Evolutionary conservation across 139 green algal species (phyloP), one percentile per base, ranked within the genome.

Genomic region (Micractinium conductrix): DNA sequence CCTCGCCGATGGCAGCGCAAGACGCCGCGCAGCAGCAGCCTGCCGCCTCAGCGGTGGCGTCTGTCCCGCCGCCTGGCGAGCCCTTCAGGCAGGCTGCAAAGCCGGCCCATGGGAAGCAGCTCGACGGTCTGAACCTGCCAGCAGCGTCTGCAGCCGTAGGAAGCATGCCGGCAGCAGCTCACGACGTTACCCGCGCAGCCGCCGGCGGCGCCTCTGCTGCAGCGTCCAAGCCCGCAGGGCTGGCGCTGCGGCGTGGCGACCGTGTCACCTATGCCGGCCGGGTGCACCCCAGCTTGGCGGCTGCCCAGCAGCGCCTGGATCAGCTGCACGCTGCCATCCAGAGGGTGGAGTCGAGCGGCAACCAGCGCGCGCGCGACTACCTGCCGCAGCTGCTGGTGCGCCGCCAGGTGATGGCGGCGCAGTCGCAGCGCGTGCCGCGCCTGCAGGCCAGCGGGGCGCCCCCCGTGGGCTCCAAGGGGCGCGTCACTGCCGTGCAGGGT

Each of bases 381-480:
- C 69, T 85, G 69, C 80, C 80, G 9, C 48, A 74, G 67, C 80
- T 85, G 80, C 45, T 85, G 45, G 37, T 85, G 80, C 65, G 80
- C 55, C 76, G 76, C 76, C 28, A 38, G 37, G 38, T 82, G 38
- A 38, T 72, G 76, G 37, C 24, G 53, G 53, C 75, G 58, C 76
- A 82, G 55, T 38, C 38, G 38, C 76, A 73, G 58, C 58, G 58
- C 1, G 9, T 17, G 81, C 40, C 37, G 37, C 63, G 83, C 24
- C 4, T 80, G 50, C 83, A 87, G 67, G 26, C 21, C 7, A 2
- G 28, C 0, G 55, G 70, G 28, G 73, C 73, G 63, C 83, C 83
- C 37, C 83, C 83, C 0, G 45, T 87, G 37, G 83, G 83, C 30
- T 82, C 76, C 17, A 37, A 33, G 45, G 85, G 85, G 6, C 45